Evolutionary conservation across 2,329 filamentous ascomycete species (phyloP), one percentile per base, ranked within the genome.

Genomic region (Talaromyces funiculosus): DNA sequence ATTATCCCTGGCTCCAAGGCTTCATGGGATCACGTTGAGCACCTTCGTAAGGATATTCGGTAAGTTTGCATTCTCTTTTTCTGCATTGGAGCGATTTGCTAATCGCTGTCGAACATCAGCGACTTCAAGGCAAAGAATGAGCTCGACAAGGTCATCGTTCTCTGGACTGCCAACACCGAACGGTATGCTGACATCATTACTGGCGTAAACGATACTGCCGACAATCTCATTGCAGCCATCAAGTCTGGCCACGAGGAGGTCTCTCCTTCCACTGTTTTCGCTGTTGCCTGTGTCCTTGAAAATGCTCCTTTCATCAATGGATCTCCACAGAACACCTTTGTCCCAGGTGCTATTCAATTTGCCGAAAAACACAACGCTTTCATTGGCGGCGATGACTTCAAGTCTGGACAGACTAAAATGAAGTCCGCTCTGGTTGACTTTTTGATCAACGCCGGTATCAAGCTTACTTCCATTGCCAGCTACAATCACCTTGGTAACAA

Each of bases 401-500:
- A 99, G 82, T 97, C 94, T 64, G 94, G 94, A 64, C 94, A 99
- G 83, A 99, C 94, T 75, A 99, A 99, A 87, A 99, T 99, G 94
- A 99, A 99, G 82, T 97, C 94, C 63, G 94, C 94, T 20, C 86
- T 99, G 31, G 94, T 97, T 49, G 94, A 99, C 79, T 99, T 99
- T 81, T 80, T 99, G 75, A 96, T 99, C 86, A 97, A 87, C 75
- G 94, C 94, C 53, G 94, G 94, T 74, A 97, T 99, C 84, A 97
- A 96, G 82, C 86, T 99, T 72, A 97, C 93, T 62, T 96, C 92
- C 42, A 97, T 99, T 79, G 91, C 94, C 66, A 95, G 90, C 79
- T 99, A 99, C 86, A 99, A 99, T 82, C 94, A 99, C 77, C 87
- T 99, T 60, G 94, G 94, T 72, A 99, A 99, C 86, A 99, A 99